A percentile compares a stretch with the other conserved stretches of the same genome.
These are phyloP conservation scores for Dactylonectria macrodidyma DNA, from an alignment of 2,329 filamentous ascomycete genomes.

Conservation along the genomic window DNA sequence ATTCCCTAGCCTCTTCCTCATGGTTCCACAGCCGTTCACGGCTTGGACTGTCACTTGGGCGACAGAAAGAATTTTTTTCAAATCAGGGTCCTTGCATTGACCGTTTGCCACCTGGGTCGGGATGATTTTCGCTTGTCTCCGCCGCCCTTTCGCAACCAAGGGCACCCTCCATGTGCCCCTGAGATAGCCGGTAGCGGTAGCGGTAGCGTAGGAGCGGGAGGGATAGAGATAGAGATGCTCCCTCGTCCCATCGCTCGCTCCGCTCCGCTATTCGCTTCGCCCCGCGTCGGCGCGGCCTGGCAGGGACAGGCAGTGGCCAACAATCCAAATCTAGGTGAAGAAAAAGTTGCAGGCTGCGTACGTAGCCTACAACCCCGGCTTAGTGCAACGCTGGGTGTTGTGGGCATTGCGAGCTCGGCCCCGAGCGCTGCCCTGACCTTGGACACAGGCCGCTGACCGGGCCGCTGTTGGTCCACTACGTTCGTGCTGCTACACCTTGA, in stretches of 20 bases:
- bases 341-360: not conserved
- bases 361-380: not conserved
- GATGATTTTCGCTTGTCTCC: not conserved
- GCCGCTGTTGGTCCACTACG: not conserved
- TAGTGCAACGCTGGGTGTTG: not conserved
- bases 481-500: not conserved
- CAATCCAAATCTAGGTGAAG: not conserved
- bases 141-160: slow-evolving; percentile 14
- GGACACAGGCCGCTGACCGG: not conserved
- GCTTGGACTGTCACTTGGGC: slow-evolving; percentile 9
- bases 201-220: slow-evolving; percentile 35
- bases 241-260: slow-evolving; percentile 23
- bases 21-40: not conserved
- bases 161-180: slow-evolving; percentile 34
- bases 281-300: slow-evolving; percentile 13
- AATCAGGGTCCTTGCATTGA: slow-evolving; percentile 16
- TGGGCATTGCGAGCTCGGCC: not conserved
- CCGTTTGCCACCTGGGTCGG: slow-evolving; percentile 8
- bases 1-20: slow-evolving; percentile 22
- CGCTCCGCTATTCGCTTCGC: not conserved
- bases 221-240: slow-evolving; percentile 10
- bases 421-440: not conserved
- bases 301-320: not conserved
- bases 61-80: not conserved
- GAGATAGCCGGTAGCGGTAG: slow-evolving; percentile 36